Base-by-base conservation (phyloP, 371 early-diverging fungal species). In the Circinella minor region DNA sequence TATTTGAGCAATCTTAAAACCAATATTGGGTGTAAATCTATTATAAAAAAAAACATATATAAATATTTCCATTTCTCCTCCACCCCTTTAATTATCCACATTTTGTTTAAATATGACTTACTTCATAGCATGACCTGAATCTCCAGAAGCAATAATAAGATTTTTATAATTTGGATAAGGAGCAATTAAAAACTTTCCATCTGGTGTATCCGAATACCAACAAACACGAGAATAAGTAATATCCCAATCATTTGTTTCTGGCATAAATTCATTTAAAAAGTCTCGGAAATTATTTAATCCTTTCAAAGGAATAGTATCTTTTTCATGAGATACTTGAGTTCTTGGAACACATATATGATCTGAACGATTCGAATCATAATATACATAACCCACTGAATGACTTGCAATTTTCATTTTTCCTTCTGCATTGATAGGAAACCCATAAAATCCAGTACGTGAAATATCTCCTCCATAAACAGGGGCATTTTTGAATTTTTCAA, bases 381-480 rank as follows among this genome's bases (percentile, higher is more conserved):
- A 27, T 1, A 78, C 46, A 54, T 83, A 89, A 4, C 87, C 88
- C 36, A 70, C 67, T 8, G 79, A 71, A 61, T 87, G 89, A 46
- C 75, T 65, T 4, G 81, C 88, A 7, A 87, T 63, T 63, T 89
- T 89, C 46, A 89, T 63, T 14, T 74, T 74, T 7, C 85, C 86
- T 18, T 83, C 80, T 27, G 55, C 48, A 55, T 81, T 84, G 15
- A 69, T 51, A 3, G 89, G 84, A 66, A 89, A 89, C 0, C 89
- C 89, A 67, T 86, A 89, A 65, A 71, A 80, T 4, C 80, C 80
- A 6, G 80, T 79, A 38, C 79, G 55, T 13, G 81, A 75, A 43
- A 87, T 74, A 63, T 85, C 85, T 9, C 75, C 84, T 60, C 80
- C 70, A 86, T 86, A 89, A 0, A 85, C 84, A 4, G 86, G 86